phyloP scores from a whole-genome alignment of 2,329 filamentous ascomycete species.

The Neofusicoccum sp. region DNA sequence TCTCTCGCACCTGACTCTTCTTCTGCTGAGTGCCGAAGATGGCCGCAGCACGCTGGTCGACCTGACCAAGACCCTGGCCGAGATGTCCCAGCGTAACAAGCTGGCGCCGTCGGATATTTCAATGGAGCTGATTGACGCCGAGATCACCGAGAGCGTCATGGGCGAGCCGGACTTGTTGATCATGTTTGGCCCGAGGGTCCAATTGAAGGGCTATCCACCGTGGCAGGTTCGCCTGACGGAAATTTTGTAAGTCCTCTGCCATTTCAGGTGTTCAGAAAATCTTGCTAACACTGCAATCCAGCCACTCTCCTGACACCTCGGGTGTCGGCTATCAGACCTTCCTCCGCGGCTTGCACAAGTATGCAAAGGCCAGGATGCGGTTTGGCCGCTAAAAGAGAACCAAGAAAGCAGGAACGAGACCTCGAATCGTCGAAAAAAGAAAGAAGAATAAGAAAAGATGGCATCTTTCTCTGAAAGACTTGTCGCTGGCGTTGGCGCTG shows the following conservation, averaged over 20 bases:
- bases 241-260: constrained; percentile 67
- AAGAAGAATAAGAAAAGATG: not conserved
- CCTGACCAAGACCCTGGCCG: constrained; percentile 87
- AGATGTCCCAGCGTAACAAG: constrained; percentile 92
- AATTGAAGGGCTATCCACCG: constrained; percentile 88
- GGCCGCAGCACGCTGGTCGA: constrained; percentile 94
- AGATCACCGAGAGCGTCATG: constrained; percentile 78
- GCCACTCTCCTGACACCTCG: constrained; percentile 68
- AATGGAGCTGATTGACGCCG: constrained; percentile 82
- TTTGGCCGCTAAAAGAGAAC: constrained; percentile 60
- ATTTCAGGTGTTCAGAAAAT: not conserved
- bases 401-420: not conserved
- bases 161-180: constrained; percentile 87
- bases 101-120: constrained; percentile 81
- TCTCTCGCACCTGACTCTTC: constrained; percentile 58
- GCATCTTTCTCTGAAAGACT: not conserved
- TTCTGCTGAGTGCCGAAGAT: constrained; percentile 85
- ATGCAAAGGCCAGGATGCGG: constrained; percentile 84
- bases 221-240: constrained; percentile 96
- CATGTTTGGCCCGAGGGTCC: constrained; percentile 80
- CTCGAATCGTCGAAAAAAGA: not conserved
- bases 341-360: constrained; percentile 80
- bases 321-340: constrained; percentile 95
- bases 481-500: not conserved
- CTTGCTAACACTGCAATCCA: constrained; percentile 23